Evolutionary conservation across 495 filamentous ascomycete species (phyloP), one percentile per base, ranked within the genome.

Genomic region (Hypoxylon fuscum): DNA sequence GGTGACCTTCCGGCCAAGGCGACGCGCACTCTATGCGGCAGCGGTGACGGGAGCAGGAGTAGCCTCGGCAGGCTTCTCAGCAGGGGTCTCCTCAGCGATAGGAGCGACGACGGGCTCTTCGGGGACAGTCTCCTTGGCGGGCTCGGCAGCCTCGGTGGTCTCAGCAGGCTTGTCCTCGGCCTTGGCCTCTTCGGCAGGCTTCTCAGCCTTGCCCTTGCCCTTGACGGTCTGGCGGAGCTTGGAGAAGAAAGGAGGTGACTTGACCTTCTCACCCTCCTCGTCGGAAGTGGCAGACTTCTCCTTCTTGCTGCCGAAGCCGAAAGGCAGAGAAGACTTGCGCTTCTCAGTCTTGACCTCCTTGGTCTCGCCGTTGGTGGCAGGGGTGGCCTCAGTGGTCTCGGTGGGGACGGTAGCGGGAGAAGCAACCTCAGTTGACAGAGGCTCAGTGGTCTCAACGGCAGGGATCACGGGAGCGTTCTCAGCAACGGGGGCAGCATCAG

Each of bases 381-480:
- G 69, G 11, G 77, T 54, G 15, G 55, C 71, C 64, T 82, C 81
- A 18, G 74, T 64, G 1, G 73, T 72, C 72, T 80, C 78, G 25
- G 75, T 65, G 25, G 78, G 48, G 51, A 68, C 76, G 27, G 76
- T 71, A 32, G 78, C 75, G 44, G 81, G 79, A 10, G 76, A 76
- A 21, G 72, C 64, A 25, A 81, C 80, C 38, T 79, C 74, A 34
- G 77, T 57, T 0, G 77, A 79, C n/a, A 84, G 72, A 37, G 82
- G 81, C 72, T 81, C 79, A 37, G 72, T 78, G 47, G 81, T 78
- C 75, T 84, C 81, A n/a, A 84, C 81, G 44, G 80, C 78, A 1
- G 83, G 83, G 67, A 85, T 83, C 60, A 84, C 81, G 7, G 83
- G 83, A 21, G 83, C 83, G 25, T 73, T 78, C 76, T 84, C 82